Base-by-base conservation (phyloP, 2,329 filamentous ascomycete genomes). In the Colletotrichum gigasporum region DNA sequence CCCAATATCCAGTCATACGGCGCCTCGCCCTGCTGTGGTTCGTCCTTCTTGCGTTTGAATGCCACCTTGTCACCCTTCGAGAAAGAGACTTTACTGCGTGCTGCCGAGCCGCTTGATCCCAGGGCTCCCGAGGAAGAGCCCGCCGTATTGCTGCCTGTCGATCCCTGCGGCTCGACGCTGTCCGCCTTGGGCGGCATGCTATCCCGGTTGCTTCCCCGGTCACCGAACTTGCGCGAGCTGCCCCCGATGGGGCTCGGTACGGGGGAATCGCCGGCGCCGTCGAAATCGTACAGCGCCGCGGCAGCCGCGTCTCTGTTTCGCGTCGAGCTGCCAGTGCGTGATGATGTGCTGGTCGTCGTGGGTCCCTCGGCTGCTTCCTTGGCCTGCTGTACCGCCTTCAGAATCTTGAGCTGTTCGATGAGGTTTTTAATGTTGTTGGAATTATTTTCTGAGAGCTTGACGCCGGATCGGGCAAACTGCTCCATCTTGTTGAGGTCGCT, bases 1-100 rank as follows among this genome's bases (percentile, higher is more conserved):
- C 92, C 92, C 48, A 94, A 86, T 58, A 94, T 94, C 83, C 89
- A 91, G 69, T 91, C 89, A 3, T 76, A 73, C 18, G 72, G 69
- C 77, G 80, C 72, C 74, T 86, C 74, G 81, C 83, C 69, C 74
- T 78, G 51, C 77, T 80, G 64, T 75, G 66, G 66, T 39, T 68
- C 77, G 7, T 78, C 72, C 18, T 79, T 77, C 71, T 89, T 90
- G 1, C 87, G 85, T 69, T 87, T 88, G 77, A 90, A 91, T 0
- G 88, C 88, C 5, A 91, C 88, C 63, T 89, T 85, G 67, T 90
- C 87, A n/a, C 85, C 85, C 68, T 86, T 85, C 62, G 81, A 78
- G 68, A 90, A 90, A 12, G 82, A 78, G 26, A 89, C 80, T 72
- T 87, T 88, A 61, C 59, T 68, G 35, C 63, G 52, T 4, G 67